phyloP scores from a whole-genome alignment of 2,329 filamentous ascomycete species.

The Mycogone perniciosa region DNA sequence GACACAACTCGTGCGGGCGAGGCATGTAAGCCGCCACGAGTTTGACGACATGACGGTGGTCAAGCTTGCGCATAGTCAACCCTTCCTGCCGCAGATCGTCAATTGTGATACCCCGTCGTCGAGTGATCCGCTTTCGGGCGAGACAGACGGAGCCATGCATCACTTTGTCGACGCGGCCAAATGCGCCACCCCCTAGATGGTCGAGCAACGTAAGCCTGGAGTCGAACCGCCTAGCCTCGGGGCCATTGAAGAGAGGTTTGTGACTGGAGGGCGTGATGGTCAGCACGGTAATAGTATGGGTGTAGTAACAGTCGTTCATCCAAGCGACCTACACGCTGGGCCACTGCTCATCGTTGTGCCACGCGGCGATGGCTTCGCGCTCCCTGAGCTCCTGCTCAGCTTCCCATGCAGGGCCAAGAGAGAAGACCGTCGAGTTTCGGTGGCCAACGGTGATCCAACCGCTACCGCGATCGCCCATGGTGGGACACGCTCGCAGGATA shows the following conservation, averaged over 20 bases:
- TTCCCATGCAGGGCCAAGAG: slow-evolving; percentile 20
- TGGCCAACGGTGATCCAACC: slow-evolving; percentile 30
- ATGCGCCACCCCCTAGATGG: slow-evolving; percentile 37
- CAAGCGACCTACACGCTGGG: slow-evolving; percentile 25
- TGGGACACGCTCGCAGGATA: slow-evolving; percentile 2
- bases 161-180: slow-evolving; percentile 40
- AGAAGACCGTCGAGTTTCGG: slow-evolving; percentile 16
- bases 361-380: slow-evolving; percentile 24
- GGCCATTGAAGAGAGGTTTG: slow-evolving; percentile 24
- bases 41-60: slow-evolving; percentile 42
- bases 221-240: slow-evolving; percentile 31
- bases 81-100: slow-evolving; percentile 39
- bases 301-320: neutral
- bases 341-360: slow-evolving; percentile 29
- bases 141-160: slow-evolving; percentile 35
- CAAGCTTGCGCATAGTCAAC: slow-evolving; percentile 40
- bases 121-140: slow-evolving; percentile 38
- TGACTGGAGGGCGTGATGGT: slow-evolving; percentile 17
- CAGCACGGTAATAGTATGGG: neutral
- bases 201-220: slow-evolving; percentile 24
- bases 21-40: slow-evolving; percentile 41
- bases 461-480: slow-evolving; percentile 25
- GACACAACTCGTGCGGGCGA: slow-evolving; percentile 34
- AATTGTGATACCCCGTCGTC: slow-evolving; percentile 31
- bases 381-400: slow-evolving; percentile 26